These are phyloP conservation scores for Phytopythium kandeliae DNA, from an alignment of 352 stramenopile genomes.

Conservation along the genomic window DNA sequence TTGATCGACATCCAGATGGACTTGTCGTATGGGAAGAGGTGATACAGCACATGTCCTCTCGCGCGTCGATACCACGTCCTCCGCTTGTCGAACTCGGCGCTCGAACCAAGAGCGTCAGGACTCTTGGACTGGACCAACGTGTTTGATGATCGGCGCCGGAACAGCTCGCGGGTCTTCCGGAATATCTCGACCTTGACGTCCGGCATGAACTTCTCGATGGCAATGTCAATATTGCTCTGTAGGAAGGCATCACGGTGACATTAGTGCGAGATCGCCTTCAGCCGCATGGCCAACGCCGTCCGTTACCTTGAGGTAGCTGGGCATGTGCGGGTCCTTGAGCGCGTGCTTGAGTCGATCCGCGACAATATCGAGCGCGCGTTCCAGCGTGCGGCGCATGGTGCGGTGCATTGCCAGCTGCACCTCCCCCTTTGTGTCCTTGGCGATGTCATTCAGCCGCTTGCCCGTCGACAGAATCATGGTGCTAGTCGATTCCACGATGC, in stretches of 20 bases:
- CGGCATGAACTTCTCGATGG: conserved; percentile 83
- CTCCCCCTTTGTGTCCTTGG: conserved; percentile 77
- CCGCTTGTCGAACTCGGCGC: conserved; percentile 6
- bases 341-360: conserved; percentile 62
- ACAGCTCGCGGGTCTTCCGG: conserved; percentile 73
- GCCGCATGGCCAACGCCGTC: no score
- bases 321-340: conserved; percentile 85
- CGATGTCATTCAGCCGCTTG: conserved; percentile 80
- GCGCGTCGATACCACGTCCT: conserved; percentile 37
- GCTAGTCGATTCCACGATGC: conserved; percentile 71
- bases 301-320: conserved; percentile 60
- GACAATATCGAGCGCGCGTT: conserved; percentile 74
- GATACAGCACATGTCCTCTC: conserved; percentile 79
- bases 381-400: conserved; percentile 69
- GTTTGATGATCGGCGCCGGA: conserved; percentile 27
- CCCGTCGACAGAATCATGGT: conserved; percentile 73
- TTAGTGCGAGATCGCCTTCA: not conserved
- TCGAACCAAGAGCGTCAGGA: not conserved
- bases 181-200: conserved; percentile 89
- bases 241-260: conserved; percentile 4
- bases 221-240: conserved; percentile 74
- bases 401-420: conserved; percentile 80
- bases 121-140: not conserved
- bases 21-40: conserved; percentile 84
- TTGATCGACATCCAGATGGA: conserved; percentile 85